Base-by-base conservation (phyloP, 495 filamentous ascomycete genomes). In the Podospora sp. region DNA sequence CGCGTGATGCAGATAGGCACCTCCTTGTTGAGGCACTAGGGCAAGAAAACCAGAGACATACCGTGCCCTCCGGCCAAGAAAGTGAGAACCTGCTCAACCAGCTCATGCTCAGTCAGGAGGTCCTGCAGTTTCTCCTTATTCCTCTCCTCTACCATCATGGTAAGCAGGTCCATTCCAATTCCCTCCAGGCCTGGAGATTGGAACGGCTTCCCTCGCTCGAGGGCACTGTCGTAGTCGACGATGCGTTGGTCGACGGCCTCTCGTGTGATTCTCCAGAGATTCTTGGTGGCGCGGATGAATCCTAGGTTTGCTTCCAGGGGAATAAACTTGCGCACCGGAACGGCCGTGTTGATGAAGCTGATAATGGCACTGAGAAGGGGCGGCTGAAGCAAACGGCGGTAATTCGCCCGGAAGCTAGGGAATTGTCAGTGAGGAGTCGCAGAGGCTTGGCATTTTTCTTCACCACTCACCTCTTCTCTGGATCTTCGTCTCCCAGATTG, bases 301-400 rank as follows among this genome's bases (percentile, higher is more conserved):
- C 53, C 65, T 11, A 25, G 62, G 66, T 76, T 76, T 26, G 69
- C 73, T 40, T 72, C 60, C 22, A 77, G 2, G 7, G 73, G 70
- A 2, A 74, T 59, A 60, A 69, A 71, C 35, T 52, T 53, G 27
- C 70, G 62, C 25, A 75, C 65, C 8, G 76, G 74, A 0, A 75
- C 35, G 26, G 65, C 55, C 16, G 59, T 60, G 61, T 73, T 68
- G 67, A 74, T 64, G 61, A 71, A 70, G 40, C 63, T 62, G 62
- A 76, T 72, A 50, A 87, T 40, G 33, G 64, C 53, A 18, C 60
- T 65, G 11, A 71, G 36, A 7, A 62, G 56, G 0, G 59, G 70
- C 2, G 81, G 82, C 20, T 68, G 53, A 25, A 75, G 65, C 27
- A 70, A 56, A 57, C 67, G 66, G 25, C 53, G 46, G 65, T 71